Base-by-base conservation (phyloP, 306 rosid genomes). In the Dicorynia guianensis region DNA sequence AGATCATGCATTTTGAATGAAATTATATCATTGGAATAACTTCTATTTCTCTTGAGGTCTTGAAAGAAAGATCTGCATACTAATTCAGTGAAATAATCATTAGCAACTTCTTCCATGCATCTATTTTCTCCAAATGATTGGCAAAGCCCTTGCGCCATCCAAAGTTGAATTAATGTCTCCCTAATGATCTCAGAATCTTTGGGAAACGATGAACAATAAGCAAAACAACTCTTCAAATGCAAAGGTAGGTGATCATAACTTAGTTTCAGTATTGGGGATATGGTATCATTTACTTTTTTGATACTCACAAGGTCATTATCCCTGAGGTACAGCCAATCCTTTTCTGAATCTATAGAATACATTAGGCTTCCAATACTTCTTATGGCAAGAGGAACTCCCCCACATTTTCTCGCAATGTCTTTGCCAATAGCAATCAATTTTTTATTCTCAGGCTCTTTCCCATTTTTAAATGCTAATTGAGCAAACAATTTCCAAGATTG, bases 111-210 rank as follows among this genome's bases (percentile, higher is more conserved):
- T 65, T 79, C 75, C 11, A 43, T 15, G 33, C 19, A 17, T 40
- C 1, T 2, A 11, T 7, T 9, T 7, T 17, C 20, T 55, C 39
- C 2, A 4, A 33, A 7, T n/a, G 54, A 65, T 0, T 19, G 11
- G 17, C 72, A 36, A 38, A 79, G 72, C 0, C 79, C 83, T 4
- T 72, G 56, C 0, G 56, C 83, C 15, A 72, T 34, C 82, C 76
- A 77, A 61, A 77, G 64, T 6, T 36, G n/a, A 61, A 78, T 39
- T 9, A 74, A 7, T 0, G 3, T 4, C 5, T 4, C 0, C 36
- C 1, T 52, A 0, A 1, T 0, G 17, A 78, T 34, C 0, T 0
- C 0, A 12, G 4, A 50, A 48, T 63, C 66, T 38, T 70, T 78
- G 6, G 82, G 66, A 62, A 78, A 70, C 8, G 70, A 8, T 6